These are phyloP conservation scores for Paxillus involutus DNA, from an alignment of 768 basidiomycete genomes.

Conservation along the genomic window DNA sequence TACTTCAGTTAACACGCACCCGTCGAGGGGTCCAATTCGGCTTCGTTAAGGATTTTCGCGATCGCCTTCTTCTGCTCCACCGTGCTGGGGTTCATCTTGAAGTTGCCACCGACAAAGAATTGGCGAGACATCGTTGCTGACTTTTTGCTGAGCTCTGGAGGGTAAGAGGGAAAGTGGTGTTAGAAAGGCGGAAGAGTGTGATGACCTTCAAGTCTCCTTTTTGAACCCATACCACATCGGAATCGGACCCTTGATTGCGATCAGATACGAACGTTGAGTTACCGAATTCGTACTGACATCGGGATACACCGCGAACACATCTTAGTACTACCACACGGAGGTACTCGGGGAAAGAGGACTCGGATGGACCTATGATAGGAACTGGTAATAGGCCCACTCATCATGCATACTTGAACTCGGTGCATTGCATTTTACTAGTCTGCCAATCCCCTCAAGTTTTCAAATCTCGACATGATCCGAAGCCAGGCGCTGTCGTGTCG, in stretches of 20 bases:
- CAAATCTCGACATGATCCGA: too few relatives aligned
- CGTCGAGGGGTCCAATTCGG: slow-evolving; percentile 71
- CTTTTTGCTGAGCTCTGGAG: neutral
- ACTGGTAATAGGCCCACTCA: too few relatives aligned
- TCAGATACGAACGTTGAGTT: neutral
- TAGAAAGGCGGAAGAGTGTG: neutral
- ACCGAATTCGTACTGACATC: neutral
- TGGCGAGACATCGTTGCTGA: slow-evolving; percentile 60
- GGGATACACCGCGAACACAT: slow-evolving; percentile 9
- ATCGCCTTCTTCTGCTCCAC: slow-evolving; percentile 64
- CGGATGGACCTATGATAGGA: too few relatives aligned
- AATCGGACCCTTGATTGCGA: neutral
- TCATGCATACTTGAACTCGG: too few relatives aligned
- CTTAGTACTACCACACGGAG: too few relatives aligned
- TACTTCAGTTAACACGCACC: slow-evolving; percentile 45
- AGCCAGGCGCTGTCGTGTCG: too few relatives aligned
- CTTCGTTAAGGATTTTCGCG: slow-evolving; percentile 71
- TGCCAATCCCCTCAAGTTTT: too few relatives aligned
- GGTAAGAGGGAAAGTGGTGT: neutral
- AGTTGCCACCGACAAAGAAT: slow-evolving; percentile 97
- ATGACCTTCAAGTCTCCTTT: neutral
- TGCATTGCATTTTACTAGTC: too few relatives aligned
- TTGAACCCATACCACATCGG: neutral
- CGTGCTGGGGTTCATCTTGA: slow-evolving; percentile 92
- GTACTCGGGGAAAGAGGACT: too few relatives aligned